Evolutionary conservation across 805 yeast species (phyloP).

Genomic region (Pichia phayaonensis): DNA sequence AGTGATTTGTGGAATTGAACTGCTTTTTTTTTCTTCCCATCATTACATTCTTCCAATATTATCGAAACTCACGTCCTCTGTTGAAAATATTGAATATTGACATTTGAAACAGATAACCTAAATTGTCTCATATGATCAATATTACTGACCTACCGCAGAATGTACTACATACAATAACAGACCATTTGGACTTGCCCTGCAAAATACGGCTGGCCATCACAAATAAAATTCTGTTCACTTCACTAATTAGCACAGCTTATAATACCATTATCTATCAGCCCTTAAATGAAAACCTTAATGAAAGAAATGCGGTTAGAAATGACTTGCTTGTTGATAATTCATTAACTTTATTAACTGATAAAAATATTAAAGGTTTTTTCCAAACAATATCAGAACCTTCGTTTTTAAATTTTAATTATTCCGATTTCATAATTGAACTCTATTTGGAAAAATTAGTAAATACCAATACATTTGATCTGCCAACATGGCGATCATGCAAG

Average conservation of each 20-base stretch:
- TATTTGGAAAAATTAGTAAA: slow-evolving; percentile 18
- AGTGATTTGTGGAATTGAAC: too few species aligned
- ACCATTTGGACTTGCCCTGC: slow-evolving; percentile 3
- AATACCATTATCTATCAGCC: slow-evolving; percentile 14
- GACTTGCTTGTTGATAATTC: slow-evolving; percentile 1
- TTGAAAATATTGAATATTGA: background rate
- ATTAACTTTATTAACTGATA: background rate
- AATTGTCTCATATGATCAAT: slow-evolving; percentile 12
- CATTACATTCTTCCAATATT: background rate
- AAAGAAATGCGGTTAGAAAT: slow-evolving; percentile 10
- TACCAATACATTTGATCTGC: slow-evolving; percentile 12
- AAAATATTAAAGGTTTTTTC: slow-evolving; percentile 15
- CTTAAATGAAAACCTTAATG: slow-evolving; percentile 1
- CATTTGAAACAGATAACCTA: background rate
- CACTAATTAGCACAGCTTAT: slow-evolving; percentile 1
- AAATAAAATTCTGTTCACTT: slow-evolving; percentile 2
- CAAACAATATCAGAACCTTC: slow-evolving; percentile 13
- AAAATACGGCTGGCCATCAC: slow-evolving; percentile 5
- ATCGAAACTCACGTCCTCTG: background rate
- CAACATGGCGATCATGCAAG: slow-evolving; percentile 17
- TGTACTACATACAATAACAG: slow-evolving; percentile 5
- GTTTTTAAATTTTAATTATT: slow-evolving; percentile 18
- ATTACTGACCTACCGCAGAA: slow-evolving; percentile 11
- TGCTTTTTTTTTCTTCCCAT: too few species aligned
- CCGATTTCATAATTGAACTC: slow-evolving; percentile 19